Conservation (phyloP, 1,139 yeast genomes). For the Komagataea norvegica region DNA sequence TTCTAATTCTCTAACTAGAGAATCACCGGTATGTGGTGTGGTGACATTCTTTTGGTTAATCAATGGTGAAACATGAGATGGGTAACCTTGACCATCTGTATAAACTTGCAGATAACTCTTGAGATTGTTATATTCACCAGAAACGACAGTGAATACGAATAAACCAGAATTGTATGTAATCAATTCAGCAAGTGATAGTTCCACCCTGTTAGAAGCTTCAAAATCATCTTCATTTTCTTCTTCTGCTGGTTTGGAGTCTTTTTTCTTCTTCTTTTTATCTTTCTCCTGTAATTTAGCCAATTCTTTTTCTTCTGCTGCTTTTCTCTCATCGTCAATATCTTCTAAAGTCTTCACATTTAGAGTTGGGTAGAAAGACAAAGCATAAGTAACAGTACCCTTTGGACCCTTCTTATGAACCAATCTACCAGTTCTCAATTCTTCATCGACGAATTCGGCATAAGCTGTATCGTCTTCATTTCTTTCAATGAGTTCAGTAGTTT, state of each 20-base stretch:
- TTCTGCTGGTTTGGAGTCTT: slow-evolving; percentile 28
- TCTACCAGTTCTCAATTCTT: slow-evolving; percentile 52
- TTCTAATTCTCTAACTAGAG: slow-evolving; percentile 67
- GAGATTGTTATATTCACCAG: slow-evolving; percentile 49
- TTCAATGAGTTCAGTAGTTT: slow-evolving; percentile 60
- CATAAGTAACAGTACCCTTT: slow-evolving; percentile 72
- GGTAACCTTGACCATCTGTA: slow-evolving; percentile 68
- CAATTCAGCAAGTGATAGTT: slow-evolving; percentile 60
- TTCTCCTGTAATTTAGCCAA: slow-evolving; percentile 31
- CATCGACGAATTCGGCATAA: slow-evolving; percentile 56
- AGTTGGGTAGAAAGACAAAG: slow-evolving; percentile 76
- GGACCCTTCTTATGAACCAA: slow-evolving; percentile 72
- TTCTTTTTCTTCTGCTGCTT: slow-evolving; percentile 34
- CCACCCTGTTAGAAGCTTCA: slow-evolving; percentile 45
- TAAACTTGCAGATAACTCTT: slow-evolving; percentile 64
- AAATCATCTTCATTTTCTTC: slow-evolving; percentile 35
- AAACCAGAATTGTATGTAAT: slow-evolving; percentile 69
- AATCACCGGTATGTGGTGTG: slow-evolving; percentile 66
- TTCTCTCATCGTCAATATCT: slow-evolving; percentile 57
- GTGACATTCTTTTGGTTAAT: slow-evolving; percentile 38
- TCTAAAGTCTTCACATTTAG: slow-evolving; percentile 72
- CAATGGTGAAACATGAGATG: slow-evolving; percentile 52
- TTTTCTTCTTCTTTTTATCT: slow-evolving; percentile 27
- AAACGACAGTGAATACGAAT: slow-evolving; percentile 59
- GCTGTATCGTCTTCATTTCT: slow-evolving; percentile 56